A percentile compares a stretch with the other conserved stretches of the same genome.
These are phyloP conservation scores for Sarocladium oryzae DNA, from an alignment of 2,329 filamentous ascomycete genomes.

Conservation along the genomic window DNA sequence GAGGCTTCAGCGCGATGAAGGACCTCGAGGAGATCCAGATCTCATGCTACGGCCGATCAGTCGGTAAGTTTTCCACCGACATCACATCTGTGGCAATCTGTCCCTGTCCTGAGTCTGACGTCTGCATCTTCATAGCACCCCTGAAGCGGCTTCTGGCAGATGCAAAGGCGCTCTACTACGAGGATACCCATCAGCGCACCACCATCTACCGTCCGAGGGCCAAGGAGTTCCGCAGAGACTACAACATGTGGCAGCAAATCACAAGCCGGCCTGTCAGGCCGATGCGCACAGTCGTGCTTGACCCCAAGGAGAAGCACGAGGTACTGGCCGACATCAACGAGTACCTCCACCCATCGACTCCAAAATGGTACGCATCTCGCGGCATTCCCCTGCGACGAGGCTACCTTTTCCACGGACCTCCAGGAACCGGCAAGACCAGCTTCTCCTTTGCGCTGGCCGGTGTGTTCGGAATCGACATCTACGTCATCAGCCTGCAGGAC, in stretches of 20 bases:
- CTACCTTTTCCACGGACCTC: slow-evolving; percentile 71
- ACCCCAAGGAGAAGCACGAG: slow-evolving; percentile 56
- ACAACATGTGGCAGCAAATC: slow-evolving; percentile 48
- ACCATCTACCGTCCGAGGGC: slow-evolving; percentile 48
- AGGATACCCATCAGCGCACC: slow-evolving; percentile 48
- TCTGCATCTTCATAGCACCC: slow-evolving; percentile 28
- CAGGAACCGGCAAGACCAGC: slow-evolving; percentile 67
- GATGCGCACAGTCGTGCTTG: slow-evolving; percentile 70
- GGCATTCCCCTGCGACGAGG: slow-evolving; percentile 72
- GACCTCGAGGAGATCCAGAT: slow-evolving; percentile 47
- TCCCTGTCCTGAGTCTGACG: background rate
- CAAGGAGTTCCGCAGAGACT: slow-evolving; percentile 38
- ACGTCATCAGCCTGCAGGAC: slow-evolving; percentile 52
- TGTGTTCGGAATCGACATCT: slow-evolving; percentile 60
- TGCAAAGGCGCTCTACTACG: slow-evolving; percentile 45
- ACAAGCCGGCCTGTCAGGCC: slow-evolving; percentile 60
- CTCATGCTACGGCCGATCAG: slow-evolving; percentile 46
- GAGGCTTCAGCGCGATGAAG: slow-evolving; percentile 31
- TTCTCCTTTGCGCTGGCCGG: slow-evolving; percentile 61
- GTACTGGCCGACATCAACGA: slow-evolving; percentile 70
- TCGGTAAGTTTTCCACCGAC: slow-evolving; percentile 17
- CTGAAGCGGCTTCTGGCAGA: slow-evolving; percentile 50
- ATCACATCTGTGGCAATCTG: background rate
- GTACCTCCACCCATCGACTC: slow-evolving; percentile 64
- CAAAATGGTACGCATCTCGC: slow-evolving; percentile 66